Base-by-base conservation (phyloP, 2,329 filamentous ascomycete genomes). In the Claviceps sp. region DNA sequence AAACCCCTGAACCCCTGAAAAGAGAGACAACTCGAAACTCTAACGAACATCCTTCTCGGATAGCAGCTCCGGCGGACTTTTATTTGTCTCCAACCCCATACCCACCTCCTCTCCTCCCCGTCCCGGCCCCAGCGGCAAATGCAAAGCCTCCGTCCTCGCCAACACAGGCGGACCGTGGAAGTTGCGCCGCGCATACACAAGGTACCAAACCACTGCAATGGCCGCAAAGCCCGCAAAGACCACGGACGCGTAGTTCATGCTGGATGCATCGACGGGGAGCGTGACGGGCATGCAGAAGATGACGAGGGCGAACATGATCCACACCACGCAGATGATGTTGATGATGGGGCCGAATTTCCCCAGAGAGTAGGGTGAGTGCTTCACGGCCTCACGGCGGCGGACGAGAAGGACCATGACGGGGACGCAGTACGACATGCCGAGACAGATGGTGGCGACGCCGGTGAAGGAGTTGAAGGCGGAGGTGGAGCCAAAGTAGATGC, bases 391-490 rank as follows among this genome's bases (percentile, higher is more conserved):
- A n/a, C 86, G 77, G 9, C 81, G 75, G 16, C 83, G 78, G 1
- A 88, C 59, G 3, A 90, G 68, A 11, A 76, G 84, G 53, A 90
- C 82, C 11, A 88, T 67, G 51, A 90, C 87, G 0, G 86, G 86
- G 16, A 88, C 74, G 14, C 82, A 85, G 64, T 90, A 90, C 0
- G 84, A 87, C 4, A 82, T 81, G 0, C 81, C 84, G 0, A 90
- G 76, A 57, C 85, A 88, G 62, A 90, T 88, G 4, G 85, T 89
- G 1, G 85, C 86, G 1, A 88, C 85, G 30, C 85, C 85, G 0
- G 85, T 89, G 66, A 90, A 89, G 9, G 81, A 83, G 71, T 84
- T 85, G 70, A 90, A 90, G 0, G 86, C 86, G 0, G 85, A 84
- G 0, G 79, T 77, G 1, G 82, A 86, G 9, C 86, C 86, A 57